These are phyloP conservation scores for Cyberlindnera meyerae DNA, from an alignment of 805 yeast genomes.

Conservation along the genomic window DNA sequence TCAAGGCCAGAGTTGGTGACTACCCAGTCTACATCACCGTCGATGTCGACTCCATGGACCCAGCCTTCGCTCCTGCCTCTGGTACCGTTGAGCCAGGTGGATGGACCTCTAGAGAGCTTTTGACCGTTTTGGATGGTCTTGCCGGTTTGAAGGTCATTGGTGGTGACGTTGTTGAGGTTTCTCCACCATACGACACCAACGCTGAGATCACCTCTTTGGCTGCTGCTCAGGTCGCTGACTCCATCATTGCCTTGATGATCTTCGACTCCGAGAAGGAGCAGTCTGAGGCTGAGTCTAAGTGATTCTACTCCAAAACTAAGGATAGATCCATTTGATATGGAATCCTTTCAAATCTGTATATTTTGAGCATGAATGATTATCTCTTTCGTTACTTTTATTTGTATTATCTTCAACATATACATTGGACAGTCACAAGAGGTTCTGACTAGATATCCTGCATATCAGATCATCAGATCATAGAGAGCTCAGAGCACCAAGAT, in stretches of 20 bases:
- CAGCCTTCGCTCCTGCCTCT: conserved; percentile 47
- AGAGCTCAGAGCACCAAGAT: too few relatives aligned
- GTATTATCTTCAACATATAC: too few relatives aligned
- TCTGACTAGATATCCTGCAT: too few relatives aligned
- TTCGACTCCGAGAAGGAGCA: conserved; percentile 22
- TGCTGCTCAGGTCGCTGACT: conserved; percentile 59
- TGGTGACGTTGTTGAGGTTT: conserved; percentile 49
- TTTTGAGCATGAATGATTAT: too few relatives aligned
- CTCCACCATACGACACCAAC: conserved; percentile 59
- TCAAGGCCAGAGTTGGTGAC: conserved; percentile 34
- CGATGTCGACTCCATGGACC: conserved; percentile 49
- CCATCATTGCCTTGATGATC: conserved; percentile 38
- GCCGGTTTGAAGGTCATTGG: conserved; percentile 44
- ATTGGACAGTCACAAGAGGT: too few relatives aligned
- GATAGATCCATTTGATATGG: too few relatives aligned
- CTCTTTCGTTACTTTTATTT: too few relatives aligned
- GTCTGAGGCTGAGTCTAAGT: too few relatives aligned
- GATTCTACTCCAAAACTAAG: too few relatives aligned
- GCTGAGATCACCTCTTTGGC: conserved; percentile 61
- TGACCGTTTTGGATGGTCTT: conserved; percentile 38
- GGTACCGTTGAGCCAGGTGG: conserved; percentile 54
- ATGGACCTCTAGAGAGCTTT: conserved; percentile 43
- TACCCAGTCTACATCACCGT: conserved; percentile 43
- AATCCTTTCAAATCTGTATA: too few relatives aligned
- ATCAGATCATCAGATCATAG: too few relatives aligned